These are phyloP conservation scores for Kodamaea plutei DNA, from an alignment of 1,139 yeast species.

Conservation along the genomic window DNA sequence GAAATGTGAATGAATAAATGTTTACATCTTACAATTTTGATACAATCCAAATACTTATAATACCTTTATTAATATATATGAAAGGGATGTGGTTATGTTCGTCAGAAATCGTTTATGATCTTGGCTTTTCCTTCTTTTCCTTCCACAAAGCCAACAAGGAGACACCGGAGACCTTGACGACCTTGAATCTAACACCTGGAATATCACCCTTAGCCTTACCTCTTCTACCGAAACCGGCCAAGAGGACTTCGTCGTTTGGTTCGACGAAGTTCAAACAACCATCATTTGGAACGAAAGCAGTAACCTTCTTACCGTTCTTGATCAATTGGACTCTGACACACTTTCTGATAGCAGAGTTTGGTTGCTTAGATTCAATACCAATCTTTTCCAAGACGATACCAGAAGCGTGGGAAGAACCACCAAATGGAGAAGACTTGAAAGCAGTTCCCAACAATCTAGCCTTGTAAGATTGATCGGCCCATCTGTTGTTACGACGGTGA, in stretches of 20 bases:
- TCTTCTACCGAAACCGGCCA: slow-evolving; percentile 99
- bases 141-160: slow-evolving; percentile 99
- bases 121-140: slow-evolving; percentile 99
- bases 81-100: slow-evolving; percentile 6
- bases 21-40: no score
- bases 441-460: slow-evolving; percentile 99
- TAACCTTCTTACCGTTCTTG: slow-evolving; percentile 99
- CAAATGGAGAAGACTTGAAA: slow-evolving; percentile 99
- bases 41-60: slow-evolving; percentile 1
- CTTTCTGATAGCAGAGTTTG: slow-evolving; percentile 99
- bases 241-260: slow-evolving; percentile 98
- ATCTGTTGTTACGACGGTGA: slow-evolving; percentile 99
- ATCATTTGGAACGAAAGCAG: slow-evolving; percentile 99
- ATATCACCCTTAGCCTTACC: slow-evolving; percentile 99
- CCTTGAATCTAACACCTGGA: slow-evolving; percentile 99
- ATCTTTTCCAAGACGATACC: slow-evolving; percentile 99
- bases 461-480: slow-evolving; percentile 99
- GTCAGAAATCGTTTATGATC: slow-evolving; percentile 62
- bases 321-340: slow-evolving; percentile 99
- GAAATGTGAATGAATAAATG: no score
- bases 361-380: slow-evolving; percentile 99
- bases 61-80: slow-evolving; percentile 11
- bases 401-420: slow-evolving; percentile 99
- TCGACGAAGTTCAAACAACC: slow-evolving; percentile 99
- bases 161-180: slow-evolving; percentile 99